Percentiles rank a stretch among this genome's conserved stretches.
These are phyloP conservation scores for Sphagnurus paluster DNA, from an alignment of 1,284 basidiomycete species.

Conservation along the genomic window DNA sequence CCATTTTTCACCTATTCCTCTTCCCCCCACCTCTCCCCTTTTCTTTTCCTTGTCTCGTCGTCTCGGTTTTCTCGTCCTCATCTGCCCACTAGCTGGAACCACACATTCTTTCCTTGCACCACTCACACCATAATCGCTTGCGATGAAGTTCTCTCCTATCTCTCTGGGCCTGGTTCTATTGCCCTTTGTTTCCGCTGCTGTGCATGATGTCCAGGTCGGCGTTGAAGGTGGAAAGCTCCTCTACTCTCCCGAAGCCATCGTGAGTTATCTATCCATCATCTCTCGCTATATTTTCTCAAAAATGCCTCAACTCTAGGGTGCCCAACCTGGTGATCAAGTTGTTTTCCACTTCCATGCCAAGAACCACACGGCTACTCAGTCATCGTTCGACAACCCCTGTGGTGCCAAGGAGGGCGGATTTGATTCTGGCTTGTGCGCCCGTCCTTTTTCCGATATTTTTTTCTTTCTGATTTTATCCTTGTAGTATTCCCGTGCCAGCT, in stretches of 20 bases:
- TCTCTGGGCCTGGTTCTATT: conserved; percentile 46
- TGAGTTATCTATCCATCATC: conserved; percentile 30
- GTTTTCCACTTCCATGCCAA: conserved; percentile 55
- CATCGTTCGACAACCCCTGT: conserved; percentile 56
- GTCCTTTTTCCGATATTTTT: conserved; percentile 16
- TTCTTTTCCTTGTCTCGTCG: conserved; percentile 20
- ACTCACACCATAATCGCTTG: conserved; percentile 33
- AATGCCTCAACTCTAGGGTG: conserved; percentile 34
- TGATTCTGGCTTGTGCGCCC: conserved; percentile 62
- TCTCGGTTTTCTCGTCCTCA: conserved; percentile 19
- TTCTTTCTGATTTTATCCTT: conserved; percentile 8
- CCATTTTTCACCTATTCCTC: conserved; percentile 14
- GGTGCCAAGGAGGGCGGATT: conserved; percentile 47
- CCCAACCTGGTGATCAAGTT: conserved; percentile 55
- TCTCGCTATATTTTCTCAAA: background rate
- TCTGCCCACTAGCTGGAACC: conserved; percentile 15
- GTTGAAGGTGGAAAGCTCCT: conserved; percentile 39
- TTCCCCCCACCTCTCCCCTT: conserved; percentile 21
- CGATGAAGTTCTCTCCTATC: conserved; percentile 44
- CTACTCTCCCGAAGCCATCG: conserved; percentile 54
- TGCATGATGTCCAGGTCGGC: conserved; percentile 56
- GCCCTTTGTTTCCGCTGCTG: conserved; percentile 46
- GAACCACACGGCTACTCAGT: conserved; percentile 61
- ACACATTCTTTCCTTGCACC: conserved; percentile 24
- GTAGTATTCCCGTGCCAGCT: conserved; percentile 51